Base-by-base conservation (phyloP, 805 yeast genomes). In the Blastobotrys attinorum region DNA sequence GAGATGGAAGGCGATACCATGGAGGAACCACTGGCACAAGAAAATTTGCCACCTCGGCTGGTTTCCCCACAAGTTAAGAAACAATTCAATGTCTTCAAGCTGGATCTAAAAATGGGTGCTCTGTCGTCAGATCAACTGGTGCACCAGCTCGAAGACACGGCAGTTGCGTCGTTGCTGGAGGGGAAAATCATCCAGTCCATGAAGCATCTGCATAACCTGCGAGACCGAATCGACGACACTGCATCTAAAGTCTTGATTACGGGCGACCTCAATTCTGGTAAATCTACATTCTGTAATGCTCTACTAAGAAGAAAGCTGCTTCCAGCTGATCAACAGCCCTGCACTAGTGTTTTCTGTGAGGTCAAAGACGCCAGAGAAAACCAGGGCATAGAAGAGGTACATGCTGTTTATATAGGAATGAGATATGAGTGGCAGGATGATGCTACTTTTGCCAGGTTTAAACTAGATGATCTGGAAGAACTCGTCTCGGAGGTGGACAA, bases 281-380 rank as follows among this genome's bases (percentile, higher is more conserved):
- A 92, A 58, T 87, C 97, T 1, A 84, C 96, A 1, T 87, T 92
- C 55, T 92, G 98, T 63, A 92, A 92, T 59, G 90, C 96, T 1
- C 67, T 92, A 33, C 65, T 92, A 47, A 71, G 89, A 52, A 73
- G 92, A 41, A 75, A 77, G 40, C 64, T 92, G 2, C 65, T 92
- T 39, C 98, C 99, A 0, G 95, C 84, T 57, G 99, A 92, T 63
- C 98, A 92, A 58, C 95, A 92, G 59, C 99, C 99, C 2, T 88
- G 97, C 56, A 92, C 99, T 0, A 81, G 85, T 48, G 96, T 92
- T 0, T 94, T 94, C 57, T 89, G 96, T 60, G 98, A 94, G 63
- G 90, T 94, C 5, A 69, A 85, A 22, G 96, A 92, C 61, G 86
- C 88, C 8, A 67, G 77, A 17, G 84, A 79, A 36, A 90, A 90